Conservation (phyloP, 306 rosid genomes). For the Fragaria ananassa region DNA sequence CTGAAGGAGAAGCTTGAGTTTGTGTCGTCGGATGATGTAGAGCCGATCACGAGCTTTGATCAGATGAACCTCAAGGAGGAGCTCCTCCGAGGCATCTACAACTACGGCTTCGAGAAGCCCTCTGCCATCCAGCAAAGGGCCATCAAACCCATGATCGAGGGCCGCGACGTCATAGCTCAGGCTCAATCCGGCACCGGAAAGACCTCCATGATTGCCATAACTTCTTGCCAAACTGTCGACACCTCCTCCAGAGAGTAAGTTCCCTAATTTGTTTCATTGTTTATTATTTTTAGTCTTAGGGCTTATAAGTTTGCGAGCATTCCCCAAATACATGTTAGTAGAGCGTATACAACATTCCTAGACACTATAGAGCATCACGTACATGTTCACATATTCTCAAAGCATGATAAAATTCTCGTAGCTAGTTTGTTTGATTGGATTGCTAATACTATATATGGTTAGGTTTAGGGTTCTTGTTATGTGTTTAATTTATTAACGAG, state of each 20-base stretch:
- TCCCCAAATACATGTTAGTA: neutral
- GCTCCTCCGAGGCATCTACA: conserved; percentile 82
- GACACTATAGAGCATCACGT: neutral
- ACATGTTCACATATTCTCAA: neutral
- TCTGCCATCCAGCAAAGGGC: conserved; percentile 97
- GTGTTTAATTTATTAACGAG: neutral
- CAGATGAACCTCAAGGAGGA: conserved; percentile 90
- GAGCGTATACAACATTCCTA: neutral
- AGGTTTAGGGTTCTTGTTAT: neutral
- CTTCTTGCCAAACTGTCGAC: conserved; percentile 85
- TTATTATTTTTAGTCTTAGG: neutral
- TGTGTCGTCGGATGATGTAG: conserved; percentile 74
- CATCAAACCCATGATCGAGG: conserved; percentile 77
- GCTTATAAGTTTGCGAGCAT: neutral
- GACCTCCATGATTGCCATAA: conserved; percentile 91
- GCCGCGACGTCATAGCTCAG: conserved; percentile 95
- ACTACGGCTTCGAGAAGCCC: conserved; percentile 90
- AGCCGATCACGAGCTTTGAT: conserved; percentile 71
- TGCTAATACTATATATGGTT: too few species aligned
- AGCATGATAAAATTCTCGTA: neutral
- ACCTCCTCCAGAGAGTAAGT: conserved; percentile 77
- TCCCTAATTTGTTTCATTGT: neutral
- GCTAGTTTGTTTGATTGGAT: neutral
- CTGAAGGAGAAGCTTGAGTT: conserved; percentile 54
- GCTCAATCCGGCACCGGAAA: conserved; percentile 98